phyloP scores from a whole-genome alignment of 768 basidiomycete genomes.

The Hirschioporus abietinus region DNA sequence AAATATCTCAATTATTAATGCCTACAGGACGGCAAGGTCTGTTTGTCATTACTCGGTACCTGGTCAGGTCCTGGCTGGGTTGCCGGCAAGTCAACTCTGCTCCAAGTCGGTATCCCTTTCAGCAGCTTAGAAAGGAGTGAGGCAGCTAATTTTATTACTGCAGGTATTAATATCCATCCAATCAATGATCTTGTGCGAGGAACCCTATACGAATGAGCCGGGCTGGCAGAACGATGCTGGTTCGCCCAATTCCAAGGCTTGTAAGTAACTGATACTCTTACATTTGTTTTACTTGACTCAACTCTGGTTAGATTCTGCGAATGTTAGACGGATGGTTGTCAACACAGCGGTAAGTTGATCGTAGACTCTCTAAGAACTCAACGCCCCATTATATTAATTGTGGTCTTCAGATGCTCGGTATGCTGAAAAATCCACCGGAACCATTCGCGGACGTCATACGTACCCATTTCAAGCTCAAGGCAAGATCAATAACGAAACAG shows the following conservation, averaged over 20 bases:
- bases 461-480: slow-evolving; percentile 88
- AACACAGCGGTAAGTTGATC: slow-evolving; percentile 63
- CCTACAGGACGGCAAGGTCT: slow-evolving; percentile 85
- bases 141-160: slow-evolving; percentile 6
- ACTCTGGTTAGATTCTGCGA: slow-evolving; percentile 66
- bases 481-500: slow-evolving; percentile 60
- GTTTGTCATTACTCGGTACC: slow-evolving; percentile 84
- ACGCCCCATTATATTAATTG: slow-evolving; percentile 6
- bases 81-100: slow-evolving; percentile 79
- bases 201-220: slow-evolving; percentile 91
- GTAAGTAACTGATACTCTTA: slow-evolving; percentile 36
- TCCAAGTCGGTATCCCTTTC: slow-evolving; percentile 51
- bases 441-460: slow-evolving; percentile 84
- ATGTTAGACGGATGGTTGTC: slow-evolving; percentile 89
- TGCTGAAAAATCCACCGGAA: slow-evolving; percentile 75
- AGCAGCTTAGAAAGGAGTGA: slow-evolving; percentile 2
- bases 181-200: slow-evolving; percentile 93
- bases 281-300: slow-evolving; percentile 12
- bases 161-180: slow-evolving; percentile 89
- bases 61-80: slow-evolving; percentile 96
- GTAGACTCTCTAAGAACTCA: neutral
- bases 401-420: slow-evolving; percentile 67
- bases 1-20: slow-evolving; percentile 2
- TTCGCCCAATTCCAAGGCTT: slow-evolving; percentile 69
- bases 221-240: slow-evolving; percentile 76